These are phyloP conservation scores for Ustilago sp. DNA, from an alignment of 1,284 basidiomycete species.

Conservation along the genomic window DNA sequence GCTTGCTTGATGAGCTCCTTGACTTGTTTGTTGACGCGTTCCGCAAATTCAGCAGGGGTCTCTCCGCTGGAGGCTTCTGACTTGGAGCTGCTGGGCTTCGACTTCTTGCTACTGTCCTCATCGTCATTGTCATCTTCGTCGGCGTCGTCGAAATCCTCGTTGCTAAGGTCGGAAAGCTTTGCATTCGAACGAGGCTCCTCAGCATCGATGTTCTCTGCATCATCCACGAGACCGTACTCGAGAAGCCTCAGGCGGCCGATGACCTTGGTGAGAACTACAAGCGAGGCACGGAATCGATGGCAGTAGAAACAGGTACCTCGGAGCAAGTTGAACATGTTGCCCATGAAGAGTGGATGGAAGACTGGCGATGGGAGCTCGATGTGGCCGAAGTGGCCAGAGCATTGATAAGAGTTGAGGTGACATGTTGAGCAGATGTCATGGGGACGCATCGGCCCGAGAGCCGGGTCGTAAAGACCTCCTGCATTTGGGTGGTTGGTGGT, in stretches of 20 bases:
- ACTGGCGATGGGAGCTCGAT: constrained; percentile 95
- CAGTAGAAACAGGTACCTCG: constrained; percentile 95
- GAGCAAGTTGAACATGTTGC: constrained; percentile 87
- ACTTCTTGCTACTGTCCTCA: constrained; percentile 67
- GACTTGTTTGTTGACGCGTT: constrained; percentile 70
- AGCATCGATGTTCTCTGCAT: constrained; percentile 77
- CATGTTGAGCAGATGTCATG: constrained; percentile 88
- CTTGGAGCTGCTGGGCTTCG: constrained; percentile 31
- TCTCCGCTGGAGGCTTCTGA: constrained; percentile 64
- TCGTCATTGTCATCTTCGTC: constrained; percentile 54
- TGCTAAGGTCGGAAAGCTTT: constrained; percentile 23
- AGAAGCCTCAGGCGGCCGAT: constrained; percentile 87
- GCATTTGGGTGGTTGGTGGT: constrained; percentile 90
- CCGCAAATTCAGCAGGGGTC: constrained; percentile 60
- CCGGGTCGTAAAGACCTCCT: constrained; percentile 94
- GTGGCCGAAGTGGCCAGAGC: constrained; percentile 99
- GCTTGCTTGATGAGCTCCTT: constrained; percentile 77
- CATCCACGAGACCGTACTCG: constrained; percentile 87
- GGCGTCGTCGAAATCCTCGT: constrained; percentile 45
- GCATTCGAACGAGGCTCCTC: constrained; percentile 36
- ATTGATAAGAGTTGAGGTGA: constrained; percentile 87
- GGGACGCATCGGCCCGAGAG: constrained; percentile 82
- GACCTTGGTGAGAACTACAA: constrained; percentile 76
- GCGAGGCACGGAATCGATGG: constrained; percentile 84
- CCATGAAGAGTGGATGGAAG: constrained; percentile 97